Conservation (phyloP, 768 basidiomycete species). For the Mycena leptocephala region DNA sequence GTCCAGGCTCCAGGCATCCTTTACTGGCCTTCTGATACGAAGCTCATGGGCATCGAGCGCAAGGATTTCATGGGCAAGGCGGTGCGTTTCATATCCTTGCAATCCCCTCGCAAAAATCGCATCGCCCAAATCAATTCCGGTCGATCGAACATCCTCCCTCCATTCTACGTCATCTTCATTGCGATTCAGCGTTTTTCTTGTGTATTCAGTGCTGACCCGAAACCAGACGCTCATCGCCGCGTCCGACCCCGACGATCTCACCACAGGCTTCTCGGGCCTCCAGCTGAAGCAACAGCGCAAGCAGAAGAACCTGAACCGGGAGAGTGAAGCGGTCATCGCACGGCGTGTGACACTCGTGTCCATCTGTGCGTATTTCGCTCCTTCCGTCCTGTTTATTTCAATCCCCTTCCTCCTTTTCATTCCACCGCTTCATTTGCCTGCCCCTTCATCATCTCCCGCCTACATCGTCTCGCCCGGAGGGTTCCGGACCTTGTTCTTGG, state of each 20-base stretch:
- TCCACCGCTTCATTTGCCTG: too few relatives aligned
- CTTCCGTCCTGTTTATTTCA: neutral
- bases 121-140: too few relatives aligned
- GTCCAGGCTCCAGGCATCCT: conserved; percentile 15
- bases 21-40: conserved; percentile 13
- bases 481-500: too few relatives aligned
- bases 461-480: too few relatives aligned
- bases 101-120: too few relatives aligned
- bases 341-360: neutral
- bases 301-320: neutral
- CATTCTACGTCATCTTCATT: too few relatives aligned
- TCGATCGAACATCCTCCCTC: too few relatives aligned
- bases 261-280: neutral
- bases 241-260: neutral
- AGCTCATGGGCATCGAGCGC: neutral
- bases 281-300: neutral
- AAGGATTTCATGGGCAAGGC: conserved; percentile 21
- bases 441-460: too few relatives aligned
- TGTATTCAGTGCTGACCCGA: neutral
- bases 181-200: too few relatives aligned
- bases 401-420: too few relatives aligned
- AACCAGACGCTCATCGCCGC: neutral
- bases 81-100: neutral
- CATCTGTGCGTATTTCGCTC: neutral
- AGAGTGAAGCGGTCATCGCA: neutral